These are phyloP conservation scores for Candida nitratophila DNA, from an alignment of 805 yeast genomes.

Conservation along the genomic window DNA sequence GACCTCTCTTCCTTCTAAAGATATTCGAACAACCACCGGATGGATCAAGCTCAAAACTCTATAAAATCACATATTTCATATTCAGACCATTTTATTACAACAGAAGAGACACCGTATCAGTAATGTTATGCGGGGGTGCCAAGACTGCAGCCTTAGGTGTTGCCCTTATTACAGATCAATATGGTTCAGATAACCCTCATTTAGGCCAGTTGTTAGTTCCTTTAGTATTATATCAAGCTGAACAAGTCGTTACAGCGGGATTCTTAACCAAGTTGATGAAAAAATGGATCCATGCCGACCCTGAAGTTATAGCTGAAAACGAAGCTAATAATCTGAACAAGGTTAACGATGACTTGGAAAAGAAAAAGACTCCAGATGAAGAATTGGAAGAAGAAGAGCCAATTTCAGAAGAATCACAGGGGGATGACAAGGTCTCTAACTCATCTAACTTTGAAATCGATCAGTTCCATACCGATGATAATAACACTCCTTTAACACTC, in stretches of 20 bases:
- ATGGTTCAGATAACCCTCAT: constrained; percentile 53
- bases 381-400: background rate
- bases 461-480: background rate
- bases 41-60: constrained; percentile 32
- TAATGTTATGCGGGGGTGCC: constrained; percentile 87
- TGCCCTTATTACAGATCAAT: constrained; percentile 56
- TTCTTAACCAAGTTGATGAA: constrained; percentile 59
- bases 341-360: background rate
- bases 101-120: constrained; percentile 65
- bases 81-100: constrained; percentile 64
- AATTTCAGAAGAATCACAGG: background rate
- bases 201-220: constrained; percentile 75
- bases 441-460: background rate
- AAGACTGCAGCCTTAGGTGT: constrained; percentile 92
- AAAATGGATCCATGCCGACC: constrained; percentile 50
- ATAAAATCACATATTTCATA: constrained; percentile 35
- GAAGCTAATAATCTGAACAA: background rate
- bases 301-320: constrained; percentile 9
- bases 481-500: background rate
- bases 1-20: constrained; percentile 44
- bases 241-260: constrained; percentile 80
- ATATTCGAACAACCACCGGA: constrained; percentile 44
- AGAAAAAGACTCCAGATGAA: background rate
- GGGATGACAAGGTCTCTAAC: background rate
- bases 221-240: constrained; percentile 78